phyloP scores from a whole-genome alignment of 495 filamentous ascomycete species.

The Penicillium longicatenatum region DNA sequence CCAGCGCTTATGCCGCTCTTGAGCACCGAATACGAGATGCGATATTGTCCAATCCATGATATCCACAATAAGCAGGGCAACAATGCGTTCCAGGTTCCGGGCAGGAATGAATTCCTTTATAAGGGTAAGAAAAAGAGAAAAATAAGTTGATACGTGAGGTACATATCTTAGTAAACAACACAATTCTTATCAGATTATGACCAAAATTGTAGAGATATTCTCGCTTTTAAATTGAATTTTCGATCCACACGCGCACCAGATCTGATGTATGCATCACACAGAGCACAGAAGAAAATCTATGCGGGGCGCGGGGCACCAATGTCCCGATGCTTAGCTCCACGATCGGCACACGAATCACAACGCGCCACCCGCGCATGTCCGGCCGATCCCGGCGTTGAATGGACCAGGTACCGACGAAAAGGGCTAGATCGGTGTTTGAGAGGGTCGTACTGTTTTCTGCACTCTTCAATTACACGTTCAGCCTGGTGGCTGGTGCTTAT shows the following conservation, averaged over 20 bases:
- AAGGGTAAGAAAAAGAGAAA: too few species aligned
- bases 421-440: neutral
- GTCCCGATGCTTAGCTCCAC: neutral
- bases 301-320: conserved; percentile 10
- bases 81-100: neutral
- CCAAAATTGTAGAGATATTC: too few species aligned
- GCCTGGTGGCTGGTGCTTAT: neutral
- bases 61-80: neutral
- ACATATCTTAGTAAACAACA: too few species aligned
- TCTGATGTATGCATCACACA: too few species aligned
- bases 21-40: neutral
- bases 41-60: neutral
- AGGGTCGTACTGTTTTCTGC: neutral
- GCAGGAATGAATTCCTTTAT: too few species aligned
- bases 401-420: conserved; percentile 3
- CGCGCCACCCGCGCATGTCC: conserved; percentile 8
- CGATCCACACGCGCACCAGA: too few species aligned
- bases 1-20: neutral
- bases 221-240: too few species aligned
- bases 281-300: neutral
- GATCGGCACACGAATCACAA: conserved; percentile 22
- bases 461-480: neutral
- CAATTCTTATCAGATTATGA: too few species aligned
- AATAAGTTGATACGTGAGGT: too few species aligned
- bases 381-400: conserved; percentile 11